Conservation (phyloP, 495 filamentous ascomycete species). For the Podospora sp. region DNA sequence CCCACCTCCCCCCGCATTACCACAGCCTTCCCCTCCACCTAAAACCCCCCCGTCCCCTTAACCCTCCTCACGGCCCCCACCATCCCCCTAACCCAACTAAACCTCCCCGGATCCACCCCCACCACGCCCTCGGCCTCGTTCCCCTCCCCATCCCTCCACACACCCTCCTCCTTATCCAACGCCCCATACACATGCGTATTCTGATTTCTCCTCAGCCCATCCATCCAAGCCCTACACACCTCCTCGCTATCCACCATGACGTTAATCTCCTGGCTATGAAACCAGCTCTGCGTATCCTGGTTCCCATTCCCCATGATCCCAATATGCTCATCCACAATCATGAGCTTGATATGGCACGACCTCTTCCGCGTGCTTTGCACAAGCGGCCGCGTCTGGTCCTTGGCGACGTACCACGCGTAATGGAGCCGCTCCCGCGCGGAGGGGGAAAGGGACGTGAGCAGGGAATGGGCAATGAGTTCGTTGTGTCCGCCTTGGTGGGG, state of each 20-base stretch:
- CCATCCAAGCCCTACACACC: conserved; percentile 65
- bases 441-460: conserved; percentile 55
- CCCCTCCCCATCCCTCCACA: conserved; percentile 62
- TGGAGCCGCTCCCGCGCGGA: conserved; percentile 54
- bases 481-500: conserved; percentile 77
- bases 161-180: conserved; percentile 57
- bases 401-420: conserved; percentile 69
- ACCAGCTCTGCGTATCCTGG: conserved; percentile 81
- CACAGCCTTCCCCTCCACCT: not conserved
- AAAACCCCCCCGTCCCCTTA: conserved; percentile 63
- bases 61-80: conserved; percentile 65
- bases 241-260: conserved; percentile 65
- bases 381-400: conserved; percentile 69
- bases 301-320: conserved; percentile 76
- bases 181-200: conserved; percentile 67
- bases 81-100: conserved; percentile 65
- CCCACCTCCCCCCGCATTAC: not conserved
- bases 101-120: conserved; percentile 59
- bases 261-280: conserved; percentile 75
- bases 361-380: conserved; percentile 62
- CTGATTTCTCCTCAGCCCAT: conserved; percentile 66
- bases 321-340: conserved; percentile 69
- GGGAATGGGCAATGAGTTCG: conserved; percentile 62
- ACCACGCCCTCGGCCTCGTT: conserved; percentile 60
- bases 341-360: conserved; percentile 74